Evolutionary conservation across 1,139 yeast species (phyloP).

Genomic region (Hansenula lynferdii): DNA sequence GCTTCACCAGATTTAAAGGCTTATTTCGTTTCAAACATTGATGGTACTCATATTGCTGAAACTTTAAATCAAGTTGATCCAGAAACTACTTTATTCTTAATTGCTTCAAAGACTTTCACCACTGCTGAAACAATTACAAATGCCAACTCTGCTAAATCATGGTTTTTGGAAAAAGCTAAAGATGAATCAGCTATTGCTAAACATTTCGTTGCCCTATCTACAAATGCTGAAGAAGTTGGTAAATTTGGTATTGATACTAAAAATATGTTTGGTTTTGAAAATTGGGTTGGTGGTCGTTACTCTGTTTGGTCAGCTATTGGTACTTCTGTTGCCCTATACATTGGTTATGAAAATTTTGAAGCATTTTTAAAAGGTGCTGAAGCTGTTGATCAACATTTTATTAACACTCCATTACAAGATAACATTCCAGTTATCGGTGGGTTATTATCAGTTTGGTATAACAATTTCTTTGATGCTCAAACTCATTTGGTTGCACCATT

Average conservation of each 20-base stretch:
- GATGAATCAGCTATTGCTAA: constrained; percentile 77
- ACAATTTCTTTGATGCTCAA: constrained; percentile 96
- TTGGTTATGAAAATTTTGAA: constrained; percentile 92
- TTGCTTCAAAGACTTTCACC: constrained; percentile 98
- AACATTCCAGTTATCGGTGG: constrained; percentile 96
- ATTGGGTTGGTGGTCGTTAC: constrained; percentile 99
- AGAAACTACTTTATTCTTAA: constrained; percentile 89
- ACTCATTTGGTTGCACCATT: constrained; percentile 98
- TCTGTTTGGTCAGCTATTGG: constrained; percentile 99
- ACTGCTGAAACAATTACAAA: constrained; percentile 97
- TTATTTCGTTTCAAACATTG: constrained; percentile 96
- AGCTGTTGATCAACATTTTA: constrained; percentile 91
- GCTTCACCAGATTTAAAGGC: constrained; percentile 69
- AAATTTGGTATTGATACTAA: constrained; percentile 96
- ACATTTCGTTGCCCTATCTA: constrained; percentile 95
- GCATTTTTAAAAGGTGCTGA: constrained; percentile 94
- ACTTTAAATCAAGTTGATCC: constrained; percentile 70
- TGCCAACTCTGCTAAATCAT: constrained; percentile 89
- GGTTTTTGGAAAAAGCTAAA: constrained; percentile 80
- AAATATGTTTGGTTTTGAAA: constrained; percentile 97
- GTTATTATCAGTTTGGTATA: constrained; percentile 92
- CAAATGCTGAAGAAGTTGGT: constrained; percentile 85
- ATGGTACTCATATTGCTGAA: constrained; percentile 97
- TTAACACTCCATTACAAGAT: constrained; percentile 75
- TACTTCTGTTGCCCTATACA: constrained; percentile 87